Base-by-base conservation (phyloP, 176 grass and related monocot genomes). In the Saccharum spontaneum region DNA sequence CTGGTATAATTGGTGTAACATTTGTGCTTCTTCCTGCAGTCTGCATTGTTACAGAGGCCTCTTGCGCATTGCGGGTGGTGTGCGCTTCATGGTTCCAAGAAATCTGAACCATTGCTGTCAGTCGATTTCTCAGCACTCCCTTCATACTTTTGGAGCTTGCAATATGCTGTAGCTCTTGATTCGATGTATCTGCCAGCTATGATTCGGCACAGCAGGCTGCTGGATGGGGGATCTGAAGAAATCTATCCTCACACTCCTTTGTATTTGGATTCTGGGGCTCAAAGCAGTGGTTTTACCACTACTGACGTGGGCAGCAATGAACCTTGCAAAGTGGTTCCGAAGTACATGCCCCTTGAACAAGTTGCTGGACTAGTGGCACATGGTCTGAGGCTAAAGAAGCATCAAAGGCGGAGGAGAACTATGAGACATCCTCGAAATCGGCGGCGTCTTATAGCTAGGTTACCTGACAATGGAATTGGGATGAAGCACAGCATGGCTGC, bases 361-460 rank as follows among this genome's bases (percentile, higher is more conserved):
- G 78, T 70, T 69, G 73, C 82, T 17, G 77, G 89, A 76, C 31
- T 86, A 71, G 76, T 80, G 31, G 55, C 80, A 52, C 75, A 88
- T 82, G 82, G 88, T 39, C 34, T 80, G 45, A 90, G 79, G 76
- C 77, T 94, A 24, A 90, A 81, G 36, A 91, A 85, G 48, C 91
- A 89, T 76, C 93, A 95, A 80, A 94, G 83, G 76, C 95, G 86
- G 82, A 92, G 92, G 77, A 98, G 89, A 69, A 90, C 79, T 12
- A 88, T 57, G 57, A 88, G 90, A 69, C 69, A 86, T 75, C 76
- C 84, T 15, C 75, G 67, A 59, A 83, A 77, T 54, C 81, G 54
- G 7, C 84, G 73, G 1, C 84, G 52, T 10, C 37, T 44, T 44
- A 67, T 40, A 7, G 48, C 75, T 59, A 93, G 81, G 48, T 83